A percentile compares a stretch with the other conserved stretches of the same genome.
phyloP scores from a whole-genome alignment of 1,284 basidiomycete species.

The Leccinum pachyderme region DNA sequence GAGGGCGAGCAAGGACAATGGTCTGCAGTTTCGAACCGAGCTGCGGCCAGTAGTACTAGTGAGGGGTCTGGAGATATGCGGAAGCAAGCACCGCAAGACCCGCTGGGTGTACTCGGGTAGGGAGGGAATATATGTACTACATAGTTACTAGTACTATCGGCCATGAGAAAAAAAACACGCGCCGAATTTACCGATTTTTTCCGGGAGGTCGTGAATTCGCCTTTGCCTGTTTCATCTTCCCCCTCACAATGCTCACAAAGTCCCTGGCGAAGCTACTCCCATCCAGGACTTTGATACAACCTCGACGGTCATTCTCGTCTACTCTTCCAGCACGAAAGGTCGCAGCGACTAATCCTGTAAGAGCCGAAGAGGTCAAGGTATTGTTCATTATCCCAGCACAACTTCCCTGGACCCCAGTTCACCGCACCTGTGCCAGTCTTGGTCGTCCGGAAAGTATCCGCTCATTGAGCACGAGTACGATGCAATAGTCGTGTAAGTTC shows the following conservation, averaged over 20 bases:
- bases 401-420: slow-evolving; percentile 10
- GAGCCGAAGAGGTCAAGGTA: slow-evolving; percentile 82
- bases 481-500: slow-evolving; percentile 91
- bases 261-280: slow-evolving; percentile 42
- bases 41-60: slow-evolving; percentile 25
- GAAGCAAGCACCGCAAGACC: slow-evolving; percentile 45
- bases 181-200: slow-evolving; percentile 2
- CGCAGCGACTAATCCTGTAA: slow-evolving; percentile 74
- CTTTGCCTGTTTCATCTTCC: background rate
- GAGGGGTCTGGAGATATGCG: slow-evolving; percentile 35
- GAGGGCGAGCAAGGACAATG: slow-evolving; percentile 8
- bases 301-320: slow-evolving; percentile 60
- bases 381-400: slow-evolving; percentile 10
- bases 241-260: slow-evolving; percentile 30
- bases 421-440: slow-evolving; percentile 46
- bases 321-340: slow-evolving; percentile 60
- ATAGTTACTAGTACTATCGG: background rate
- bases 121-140: background rate
- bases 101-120: slow-evolving; percentile 55
- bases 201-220: slow-evolving; percentile 13
- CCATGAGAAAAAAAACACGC: slow-evolving; percentile 24
- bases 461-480: slow-evolving; percentile 98
- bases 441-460: slow-evolving; percentile 85
- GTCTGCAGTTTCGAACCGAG: slow-evolving; percentile 18
- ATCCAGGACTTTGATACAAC: slow-evolving; percentile 40